A percentile compares a stretch with the other conserved stretches of the same genome.
These are phyloP conservation scores for Acacia crassicarpa DNA, from an alignment of 306 rosid species.

Conservation along the genomic window DNA sequence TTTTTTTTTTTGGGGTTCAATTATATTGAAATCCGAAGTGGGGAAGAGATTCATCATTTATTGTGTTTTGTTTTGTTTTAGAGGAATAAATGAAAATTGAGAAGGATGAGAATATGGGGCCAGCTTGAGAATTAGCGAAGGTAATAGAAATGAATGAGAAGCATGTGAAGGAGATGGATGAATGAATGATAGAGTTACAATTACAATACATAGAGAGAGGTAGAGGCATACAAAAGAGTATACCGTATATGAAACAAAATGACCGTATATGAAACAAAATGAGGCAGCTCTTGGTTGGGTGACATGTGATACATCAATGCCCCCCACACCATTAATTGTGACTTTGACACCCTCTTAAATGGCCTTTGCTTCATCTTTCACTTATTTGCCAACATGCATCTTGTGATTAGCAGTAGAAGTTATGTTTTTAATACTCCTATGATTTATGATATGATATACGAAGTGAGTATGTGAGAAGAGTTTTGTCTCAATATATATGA, in stretches of 20 bases:
- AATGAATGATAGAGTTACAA: too few species aligned
- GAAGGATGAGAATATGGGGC: background rate
- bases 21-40: background rate
- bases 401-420: too few species aligned
- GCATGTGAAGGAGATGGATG: too few species aligned
- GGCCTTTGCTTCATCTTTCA: background rate
- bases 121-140: background rate
- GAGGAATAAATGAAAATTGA: background rate
- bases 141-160: background rate
- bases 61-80: background rate
- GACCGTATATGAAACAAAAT: background rate
- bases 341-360: background rate
- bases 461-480: too few species aligned
- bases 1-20: background rate
- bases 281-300: background rate
- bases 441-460: too few species aligned
- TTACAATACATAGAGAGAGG: background rate
- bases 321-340: background rate
- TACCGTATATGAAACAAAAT: background rate
- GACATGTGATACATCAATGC: background rate
- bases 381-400: background rate
- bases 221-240: background rate
- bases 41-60: background rate
- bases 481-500: too few species aligned
- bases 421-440: too few species aligned